Percentiles rank a stretch among this genome's conserved stretches.
phyloP scores from a whole-genome alignment of 2,329 filamentous ascomycete genomes.

The Pseudocercospora eumusae region DNA sequence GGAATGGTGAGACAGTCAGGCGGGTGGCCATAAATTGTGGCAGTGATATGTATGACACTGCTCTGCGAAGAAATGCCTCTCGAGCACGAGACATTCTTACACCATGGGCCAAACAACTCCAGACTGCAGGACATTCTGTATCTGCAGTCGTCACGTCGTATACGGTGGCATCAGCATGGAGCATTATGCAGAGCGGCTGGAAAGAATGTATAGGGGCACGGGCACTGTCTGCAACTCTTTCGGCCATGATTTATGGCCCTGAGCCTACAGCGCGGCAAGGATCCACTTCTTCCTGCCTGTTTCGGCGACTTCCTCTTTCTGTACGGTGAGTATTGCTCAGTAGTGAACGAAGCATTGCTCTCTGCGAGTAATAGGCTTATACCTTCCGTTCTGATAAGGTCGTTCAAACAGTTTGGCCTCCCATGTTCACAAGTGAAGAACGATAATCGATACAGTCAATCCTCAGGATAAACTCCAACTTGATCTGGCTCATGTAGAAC shows the following conservation, averaged over 20 bases:
- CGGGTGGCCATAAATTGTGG: background rate
- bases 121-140: background rate
- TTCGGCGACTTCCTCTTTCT: background rate
- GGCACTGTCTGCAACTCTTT: background rate
- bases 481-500: background rate
- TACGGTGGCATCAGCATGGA: background rate
- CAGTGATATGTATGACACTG: background rate
- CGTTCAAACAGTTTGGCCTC: background rate
- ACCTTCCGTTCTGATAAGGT: background rate
- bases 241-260: background rate
- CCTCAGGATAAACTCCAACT: background rate
- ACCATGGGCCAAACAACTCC: background rate
- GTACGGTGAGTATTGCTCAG: background rate
- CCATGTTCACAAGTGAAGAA: background rate
- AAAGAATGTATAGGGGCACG: background rate
- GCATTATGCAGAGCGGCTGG: too few species aligned
- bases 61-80: background rate
- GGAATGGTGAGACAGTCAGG: background rate
- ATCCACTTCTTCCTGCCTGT: background rate
- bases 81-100: background rate
- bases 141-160: background rate
- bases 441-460: background rate
- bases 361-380: background rate
- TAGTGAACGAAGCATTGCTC: background rate
- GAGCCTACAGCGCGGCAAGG: background rate